Base-by-base conservation (phyloP, 2,329 filamentous ascomycete genomes). In the Epichloe amarillans region DNA sequence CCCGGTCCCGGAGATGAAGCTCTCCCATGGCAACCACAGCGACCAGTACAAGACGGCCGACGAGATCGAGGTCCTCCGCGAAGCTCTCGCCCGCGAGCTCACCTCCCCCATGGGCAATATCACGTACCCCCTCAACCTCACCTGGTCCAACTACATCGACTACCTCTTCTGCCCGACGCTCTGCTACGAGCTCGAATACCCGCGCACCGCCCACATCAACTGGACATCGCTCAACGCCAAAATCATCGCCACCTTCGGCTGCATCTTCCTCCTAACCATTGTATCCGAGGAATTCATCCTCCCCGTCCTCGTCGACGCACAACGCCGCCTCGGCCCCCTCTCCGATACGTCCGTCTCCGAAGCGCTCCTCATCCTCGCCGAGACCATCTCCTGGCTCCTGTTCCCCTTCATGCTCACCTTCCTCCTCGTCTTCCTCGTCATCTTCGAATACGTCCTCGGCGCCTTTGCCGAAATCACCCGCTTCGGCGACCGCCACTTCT, bases 341-440 rank as follows among this genome's bases (percentile, higher is more conserved):
- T 57, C 64, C 8, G 50, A 60, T n/a, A 55, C 62, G 1, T 61
- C 68, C 3, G 65, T 74, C 40, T 69, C 76, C 2, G 93, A 97
- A 55, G 80, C 79, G 51, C 74, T 81, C 3, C 78, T 98, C 53
- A 82, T 96, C 57, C 76, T 98, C 23, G 81, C 86, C 30, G 93
- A 97, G 72, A 89, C 86, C 14, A 90, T 95, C 62, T 91, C 86
- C 52, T 83, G 87, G 74, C 80, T 98, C 17, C 77, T 98, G 21
- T 97, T 96, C 68, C 93, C 93, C 3, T 98, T 97, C 67, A 96
- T 96, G 88, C 77, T 97, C 54, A 95, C 84, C 4, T 94, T 97
- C 65, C 73, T 97, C 4, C 81, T 97, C 46, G 90, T 97, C 50
- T 98, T 98, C 72, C 82, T 98, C 52, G 89, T 96, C 66, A 97